Conservation (phyloP, 1,284 basidiomycete genomes). For the Inonotus hispidus region DNA sequence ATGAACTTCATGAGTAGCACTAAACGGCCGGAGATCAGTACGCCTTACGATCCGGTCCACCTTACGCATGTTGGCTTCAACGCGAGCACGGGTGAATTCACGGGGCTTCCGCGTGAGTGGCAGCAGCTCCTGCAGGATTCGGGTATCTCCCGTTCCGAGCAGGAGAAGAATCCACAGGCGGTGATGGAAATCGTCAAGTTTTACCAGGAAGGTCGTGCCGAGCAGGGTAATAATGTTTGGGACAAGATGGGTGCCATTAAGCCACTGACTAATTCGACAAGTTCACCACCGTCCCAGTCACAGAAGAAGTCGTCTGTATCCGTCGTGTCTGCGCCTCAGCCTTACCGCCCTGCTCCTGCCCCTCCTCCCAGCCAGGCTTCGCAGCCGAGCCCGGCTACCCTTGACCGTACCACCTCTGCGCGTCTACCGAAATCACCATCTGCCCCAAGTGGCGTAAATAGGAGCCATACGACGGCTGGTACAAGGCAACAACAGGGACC, state of each 20-base stretch:
- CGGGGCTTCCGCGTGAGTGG: conserved; percentile 98
- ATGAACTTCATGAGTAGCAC: conserved; percentile 74
- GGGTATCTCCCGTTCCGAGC: conserved; percentile 91
- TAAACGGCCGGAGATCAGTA: conserved; percentile 92
- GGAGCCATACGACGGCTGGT: conserved; percentile 64
- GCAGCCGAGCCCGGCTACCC: conserved; percentile 44
- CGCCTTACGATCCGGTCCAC: conserved; percentile 99
- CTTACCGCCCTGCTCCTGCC: conserved; percentile 65
- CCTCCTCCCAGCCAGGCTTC: conserved; percentile 39
- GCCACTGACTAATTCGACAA: conserved; percentile 34
- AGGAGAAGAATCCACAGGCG: conserved; percentile 97
- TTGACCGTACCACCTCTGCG: conserved; percentile 75
- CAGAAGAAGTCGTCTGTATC: conserved; percentile 44
- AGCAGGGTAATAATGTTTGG: conserved; percentile 66
- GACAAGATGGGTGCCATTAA: conserved; percentile 61
- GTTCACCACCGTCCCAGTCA: conserved; percentile 38
- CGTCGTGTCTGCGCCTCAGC: conserved; percentile 31
- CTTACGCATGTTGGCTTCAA: conserved; percentile 99
- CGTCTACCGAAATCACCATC: conserved; percentile 49
- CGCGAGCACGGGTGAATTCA: conserved; percentile 97
- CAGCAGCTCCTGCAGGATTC: conserved; percentile 96
- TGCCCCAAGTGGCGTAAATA: conserved; percentile 45
- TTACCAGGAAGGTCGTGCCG: conserved; percentile 74
- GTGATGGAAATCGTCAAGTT: conserved; percentile 99
- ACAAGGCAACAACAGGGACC: conserved; percentile 23